Conservation (phyloP, 2,329 filamentous ascomycete genomes). For the Clarireedia monteithiana region DNA sequence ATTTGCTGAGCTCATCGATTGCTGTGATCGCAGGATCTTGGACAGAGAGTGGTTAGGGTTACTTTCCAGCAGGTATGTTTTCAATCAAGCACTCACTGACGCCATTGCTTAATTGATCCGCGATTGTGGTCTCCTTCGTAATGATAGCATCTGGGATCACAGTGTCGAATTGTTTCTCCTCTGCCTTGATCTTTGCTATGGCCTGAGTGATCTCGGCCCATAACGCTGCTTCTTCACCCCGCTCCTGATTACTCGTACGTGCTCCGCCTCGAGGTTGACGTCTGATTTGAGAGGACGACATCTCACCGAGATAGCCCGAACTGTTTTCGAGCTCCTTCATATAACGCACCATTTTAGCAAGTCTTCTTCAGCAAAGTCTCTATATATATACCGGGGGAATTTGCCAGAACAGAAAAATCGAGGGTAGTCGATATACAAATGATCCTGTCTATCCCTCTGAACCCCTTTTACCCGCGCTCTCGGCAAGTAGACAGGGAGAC, state of each 20-base stretch:
- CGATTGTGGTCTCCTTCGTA: conserved; percentile 11
- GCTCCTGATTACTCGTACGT: conserved; percentile 12
- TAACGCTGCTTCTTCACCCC: conserved; percentile 12
- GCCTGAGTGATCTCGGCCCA: conserved; percentile 12
- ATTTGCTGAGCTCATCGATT: conserved; percentile 16
- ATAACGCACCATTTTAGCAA: neutral
- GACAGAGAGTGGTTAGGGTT: conserved; percentile 3
- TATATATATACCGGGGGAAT: neutral
- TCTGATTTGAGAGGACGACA: conserved; percentile 13
- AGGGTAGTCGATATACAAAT: too few relatives aligned
- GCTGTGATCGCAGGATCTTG: conserved; percentile 21
- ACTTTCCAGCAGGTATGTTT: neutral
- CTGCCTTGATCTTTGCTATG: conserved; percentile 10
- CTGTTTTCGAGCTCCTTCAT: neutral
- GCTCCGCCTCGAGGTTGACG: conserved; percentile 14
- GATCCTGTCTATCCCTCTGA: too few relatives aligned
- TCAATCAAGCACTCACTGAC: conserved; percentile 9
- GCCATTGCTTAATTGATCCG: conserved; percentile 10
- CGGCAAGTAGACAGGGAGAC: too few relatives aligned
- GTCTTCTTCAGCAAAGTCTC: neutral
- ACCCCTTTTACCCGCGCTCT: too few relatives aligned
- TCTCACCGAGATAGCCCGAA: neutral
- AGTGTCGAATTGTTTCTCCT: conserved; percentile 9
- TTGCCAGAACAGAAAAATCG: neutral
- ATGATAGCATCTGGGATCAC: conserved; percentile 15